A percentile compares a stretch with the other conserved stretches of the same genome.
phyloP scores from a whole-genome alignment of 2,329 filamentous ascomycete genomes.

The Pseudogymnoascus sp. region DNA sequence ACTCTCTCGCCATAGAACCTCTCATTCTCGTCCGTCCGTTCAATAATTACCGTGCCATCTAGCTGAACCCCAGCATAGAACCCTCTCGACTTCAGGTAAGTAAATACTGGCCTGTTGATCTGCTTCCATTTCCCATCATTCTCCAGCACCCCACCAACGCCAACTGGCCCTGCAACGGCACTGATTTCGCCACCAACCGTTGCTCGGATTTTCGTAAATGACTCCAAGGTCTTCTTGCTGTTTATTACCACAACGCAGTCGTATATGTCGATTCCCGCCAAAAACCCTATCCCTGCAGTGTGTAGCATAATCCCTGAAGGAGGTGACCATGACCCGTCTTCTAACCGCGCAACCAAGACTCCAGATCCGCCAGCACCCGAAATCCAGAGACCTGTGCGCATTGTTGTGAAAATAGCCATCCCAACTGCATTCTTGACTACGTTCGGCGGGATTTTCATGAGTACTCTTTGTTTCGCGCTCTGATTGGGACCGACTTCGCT shows the following conservation, averaged over 20 bases:
- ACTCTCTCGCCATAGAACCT: constrained; percentile 68
- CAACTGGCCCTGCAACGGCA: constrained; percentile 67
- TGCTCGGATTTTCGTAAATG: constrained; percentile 70
- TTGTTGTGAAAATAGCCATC: constrained; percentile 88
- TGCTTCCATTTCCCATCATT: constrained; percentile 39
- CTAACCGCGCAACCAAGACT: constrained; percentile 72
- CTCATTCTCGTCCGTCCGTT: constrained; percentile 81
- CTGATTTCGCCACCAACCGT: constrained; percentile 76
- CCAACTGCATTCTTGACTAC: constrained; percentile 86
- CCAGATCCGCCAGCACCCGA: constrained; percentile 87
- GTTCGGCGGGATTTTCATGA: constrained; percentile 70
- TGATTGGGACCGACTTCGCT: constrained; percentile 31
- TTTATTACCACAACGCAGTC: constrained; percentile 93
- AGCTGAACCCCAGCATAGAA: constrained; percentile 82
- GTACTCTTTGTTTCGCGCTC: constrained; percentile 44
- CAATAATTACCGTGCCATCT: constrained; percentile 79
- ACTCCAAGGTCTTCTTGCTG: constrained; percentile 71
- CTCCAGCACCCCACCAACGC: constrained; percentile 55
- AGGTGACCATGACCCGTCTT: constrained; percentile 83
- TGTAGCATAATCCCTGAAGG: constrained; percentile 87
- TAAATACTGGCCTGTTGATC: constrained; percentile 64
- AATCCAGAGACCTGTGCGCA: constrained; percentile 87
- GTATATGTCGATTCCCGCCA: constrained; percentile 89
- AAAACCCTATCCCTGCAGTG: constrained; percentile 79
- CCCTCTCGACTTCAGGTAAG: constrained; percentile 81